These are phyloP conservation scores for Agastache rugosa DNA, from an alignment of 257 asterid genomes.

Conservation along the genomic window DNA sequence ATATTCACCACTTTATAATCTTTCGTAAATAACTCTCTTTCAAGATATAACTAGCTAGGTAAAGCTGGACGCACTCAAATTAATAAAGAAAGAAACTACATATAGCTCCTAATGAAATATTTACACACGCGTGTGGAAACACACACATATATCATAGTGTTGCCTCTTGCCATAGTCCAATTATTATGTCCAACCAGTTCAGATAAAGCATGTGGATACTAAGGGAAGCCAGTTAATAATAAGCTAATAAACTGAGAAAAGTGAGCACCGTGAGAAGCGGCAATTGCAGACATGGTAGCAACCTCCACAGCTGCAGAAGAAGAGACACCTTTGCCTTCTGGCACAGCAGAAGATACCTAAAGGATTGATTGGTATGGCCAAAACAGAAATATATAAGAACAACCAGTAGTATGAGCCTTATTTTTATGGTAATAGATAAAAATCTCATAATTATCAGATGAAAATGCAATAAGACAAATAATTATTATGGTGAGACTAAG, in stretches of 20 bases:
- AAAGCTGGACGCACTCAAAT: background rate
- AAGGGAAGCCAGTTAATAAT: background rate
- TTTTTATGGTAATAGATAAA: background rate
- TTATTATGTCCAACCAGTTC: slow-evolving; percentile 3
- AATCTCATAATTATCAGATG: slow-evolving; percentile 8
- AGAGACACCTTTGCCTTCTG: slow-evolving; percentile 99
- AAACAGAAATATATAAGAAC: background rate
- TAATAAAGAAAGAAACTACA: background rate
- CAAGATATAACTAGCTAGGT: background rate
- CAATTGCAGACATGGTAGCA: slow-evolving; percentile 94
- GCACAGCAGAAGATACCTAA: slow-evolving; percentile 98
- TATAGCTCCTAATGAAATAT: background rate
- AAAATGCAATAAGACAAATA: background rate
- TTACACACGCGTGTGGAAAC: background rate
- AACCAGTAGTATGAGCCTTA: slow-evolving; percentile 1
- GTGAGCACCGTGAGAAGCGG: slow-evolving; percentile 84
- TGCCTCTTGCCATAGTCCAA: background rate
- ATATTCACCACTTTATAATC: background rate
- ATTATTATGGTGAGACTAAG: background rate
- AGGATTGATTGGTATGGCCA: background rate
- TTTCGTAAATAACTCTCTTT: no score
- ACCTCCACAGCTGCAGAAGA: slow-evolving; percentile 98
- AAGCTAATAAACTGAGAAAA: slow-evolving; percentile 19
- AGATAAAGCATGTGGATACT: background rate
- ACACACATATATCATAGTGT: background rate